Evolutionary conservation across 176 grass and related monocot species (phyloP), one percentile per base, ranked within the genome.

Genomic region (Raddia distichophylla): DNA sequence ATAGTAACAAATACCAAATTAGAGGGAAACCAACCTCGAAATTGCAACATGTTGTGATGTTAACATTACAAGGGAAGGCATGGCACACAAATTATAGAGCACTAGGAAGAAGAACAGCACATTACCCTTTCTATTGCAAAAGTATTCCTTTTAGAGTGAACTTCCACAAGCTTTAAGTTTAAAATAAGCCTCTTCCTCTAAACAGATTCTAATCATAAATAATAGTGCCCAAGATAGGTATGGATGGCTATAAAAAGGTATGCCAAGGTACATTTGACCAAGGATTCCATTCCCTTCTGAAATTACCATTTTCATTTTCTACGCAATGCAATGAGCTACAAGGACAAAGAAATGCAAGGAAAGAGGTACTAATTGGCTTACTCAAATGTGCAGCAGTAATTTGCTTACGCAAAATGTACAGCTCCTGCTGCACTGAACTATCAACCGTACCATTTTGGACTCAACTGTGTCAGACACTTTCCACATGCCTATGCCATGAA

Each of bases 71-170:
- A 8, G 53, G 5, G 17, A 77, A 50, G 32, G 43, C 16, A 73
- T n/a, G 10, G 54, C 7, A 63, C 32, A 43, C 27, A 18, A 77
- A 45, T n/a, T 34, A 53, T 53, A 43, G 42, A 55, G 20, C 10
- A 56, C 45, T 71, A 73, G 15, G 64, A 79, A 79, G 51, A 52
- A 14, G 35, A 53, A 80, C 51, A 17, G 78, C 11, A 13, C 15
- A 71, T 7, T 47, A 22, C 8, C 45, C 15, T 18, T 12, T 69
- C 44, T 69, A 22, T 22, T 4, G n/a, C 67, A 49, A 70, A 70
- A n/a, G 65, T 67, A 65, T 13, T 40, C 7, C 18, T 16, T 34
- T 18, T 66, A 66, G 14, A 45, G 64, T 67, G 13, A 19, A n/a
- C 37, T 44, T 67, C 17, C 4, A 20, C 43, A 69, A 16, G 6